Conservation (phyloP, 1,284 basidiomycete genomes). For the Moesziomyces parantarcticus region DNA sequence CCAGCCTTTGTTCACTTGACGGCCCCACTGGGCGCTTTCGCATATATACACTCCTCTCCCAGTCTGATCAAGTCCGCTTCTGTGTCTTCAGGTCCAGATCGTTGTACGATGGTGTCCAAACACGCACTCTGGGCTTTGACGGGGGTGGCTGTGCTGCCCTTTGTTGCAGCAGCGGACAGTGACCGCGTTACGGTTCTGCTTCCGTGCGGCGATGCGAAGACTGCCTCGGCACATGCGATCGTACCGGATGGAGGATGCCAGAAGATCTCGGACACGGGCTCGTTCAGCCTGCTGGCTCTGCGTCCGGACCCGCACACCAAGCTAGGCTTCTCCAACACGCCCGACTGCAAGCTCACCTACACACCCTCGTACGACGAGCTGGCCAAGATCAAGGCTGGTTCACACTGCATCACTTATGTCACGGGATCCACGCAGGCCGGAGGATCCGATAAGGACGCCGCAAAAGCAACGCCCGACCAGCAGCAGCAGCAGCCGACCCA, state of each 20-base stretch:
- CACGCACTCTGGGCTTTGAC: conserved; percentile 1
- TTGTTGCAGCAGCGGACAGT: not conserved
- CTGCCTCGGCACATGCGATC: conserved; percentile 1
- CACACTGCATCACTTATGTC: not conserved
- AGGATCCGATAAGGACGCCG: too few relatives aligned
- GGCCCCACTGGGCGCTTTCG: too few relatives aligned
- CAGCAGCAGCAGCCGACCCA: too few relatives aligned
- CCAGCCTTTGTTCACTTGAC: too few relatives aligned
- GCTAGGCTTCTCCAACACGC: conserved; percentile 17
- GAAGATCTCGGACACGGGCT: conserved; percentile 16
- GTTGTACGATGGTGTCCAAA: not conserved
- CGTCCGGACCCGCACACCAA: not conserved
- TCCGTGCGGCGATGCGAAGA: conserved; percentile 3
- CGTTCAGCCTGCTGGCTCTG: conserved; percentile 12
- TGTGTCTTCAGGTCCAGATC: too few relatives aligned
- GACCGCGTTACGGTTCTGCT: conserved; percentile 6
- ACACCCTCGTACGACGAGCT: conserved; percentile 2
- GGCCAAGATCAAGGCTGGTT: not conserved
- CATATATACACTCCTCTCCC: too few relatives aligned
- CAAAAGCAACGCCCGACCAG: too few relatives aligned
- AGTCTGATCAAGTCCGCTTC: too few relatives aligned
- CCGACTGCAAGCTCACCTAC: conserved; percentile 22
- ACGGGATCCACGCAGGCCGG: too few relatives aligned
- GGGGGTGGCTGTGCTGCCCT: conserved; percentile 1
- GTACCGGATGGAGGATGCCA: conserved; percentile 21